These are phyloP conservation scores for Comarum palustre DNA, from an alignment of 306 rosid species.

Conservation along the genomic window DNA sequence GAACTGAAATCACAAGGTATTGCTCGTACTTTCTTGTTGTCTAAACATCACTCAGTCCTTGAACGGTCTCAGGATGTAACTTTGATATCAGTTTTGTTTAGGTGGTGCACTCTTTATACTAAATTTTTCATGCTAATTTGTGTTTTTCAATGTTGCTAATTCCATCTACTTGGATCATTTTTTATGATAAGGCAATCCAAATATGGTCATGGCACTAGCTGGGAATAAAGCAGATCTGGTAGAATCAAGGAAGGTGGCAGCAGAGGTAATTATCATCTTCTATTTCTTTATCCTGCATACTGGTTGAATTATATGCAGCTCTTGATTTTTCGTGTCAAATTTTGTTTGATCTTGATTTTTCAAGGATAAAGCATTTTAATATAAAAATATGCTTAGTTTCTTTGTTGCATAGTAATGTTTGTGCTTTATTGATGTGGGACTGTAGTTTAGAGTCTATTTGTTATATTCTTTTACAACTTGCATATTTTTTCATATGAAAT, in stretches of 20 bases:
- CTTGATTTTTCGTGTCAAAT: not conserved
- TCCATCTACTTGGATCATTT: not conserved
- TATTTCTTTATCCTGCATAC: not conserved
- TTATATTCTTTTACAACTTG: not conserved
- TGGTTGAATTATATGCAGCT: not conserved
- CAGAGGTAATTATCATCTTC: constrained; percentile 41
- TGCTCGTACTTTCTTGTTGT: constrained; percentile 1
- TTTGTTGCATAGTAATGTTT: not conserved
- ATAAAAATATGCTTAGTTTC: not conserved
- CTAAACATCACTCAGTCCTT: not conserved
- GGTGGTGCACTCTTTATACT: not conserved
- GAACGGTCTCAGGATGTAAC: not conserved
- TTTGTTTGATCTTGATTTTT: not conserved
- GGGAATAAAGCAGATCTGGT: constrained; percentile 58
- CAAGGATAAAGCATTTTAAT: not conserved
- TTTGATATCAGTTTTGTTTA: not conserved
- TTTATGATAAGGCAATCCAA: constrained; percentile 45
- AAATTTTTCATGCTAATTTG: no score
- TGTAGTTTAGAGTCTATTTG: not conserved
- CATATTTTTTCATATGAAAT: constrained; percentile 15
- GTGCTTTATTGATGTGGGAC: not conserved
- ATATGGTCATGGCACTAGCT: constrained; percentile 66
- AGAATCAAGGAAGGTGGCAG: constrained; percentile 48
- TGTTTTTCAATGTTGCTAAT: not conserved
- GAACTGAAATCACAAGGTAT: constrained; percentile 62